Base-by-base conservation (phyloP, 345 rosid genomes). In the Bruguiera parviflora region DNA sequence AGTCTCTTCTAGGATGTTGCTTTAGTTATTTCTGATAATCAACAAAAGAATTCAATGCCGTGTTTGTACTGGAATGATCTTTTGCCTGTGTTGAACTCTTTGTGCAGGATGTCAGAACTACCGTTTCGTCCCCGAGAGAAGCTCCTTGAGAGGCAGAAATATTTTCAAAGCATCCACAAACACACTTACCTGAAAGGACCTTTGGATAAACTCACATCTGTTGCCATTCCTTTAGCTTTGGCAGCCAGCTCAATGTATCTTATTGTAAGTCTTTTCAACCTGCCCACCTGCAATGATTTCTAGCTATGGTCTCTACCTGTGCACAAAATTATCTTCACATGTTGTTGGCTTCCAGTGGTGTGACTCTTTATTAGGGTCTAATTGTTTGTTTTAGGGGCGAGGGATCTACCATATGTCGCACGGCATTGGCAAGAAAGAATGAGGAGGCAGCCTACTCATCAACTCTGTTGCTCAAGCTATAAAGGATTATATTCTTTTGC, bases 101-200 rank as follows among this genome's bases (percentile, higher is more conserved):
- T 47, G 25, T 39, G 61, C 79, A 86, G 87, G 81, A 86, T 85
- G 97, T 68, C 90, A 0, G 92, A 77, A 76, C 18, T 76, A 63
- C 98, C 97, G 15, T 94, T 91, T 72, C 83, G 91, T 70, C 92
- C 96, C 22, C 68, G 95, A 61, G 98, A 89, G 86, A 84, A 83
- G 87, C 88, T 94, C 67, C 4, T 91, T 8, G 95, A 88, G 88
- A 80, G 81, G 81, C 98, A 94, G 75, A 91, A 76, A 75, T 77
- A 71, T 71, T 95, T 87, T 71, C 99, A 94, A 60, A 84, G 75
- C 79, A 76, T 92, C 73, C 89, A 88, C 8, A 94, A 75, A 71
- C 87, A 87, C 83, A 92, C 93, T 19, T 78, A 94, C 79, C 65
- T 94, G 64, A 94, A 92, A 78, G 96, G 97, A 49, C 96, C 84